phyloP scores from a whole-genome alignment of 2,329 filamentous ascomycete genomes.

The Clarireedia monteithiana region DNA sequence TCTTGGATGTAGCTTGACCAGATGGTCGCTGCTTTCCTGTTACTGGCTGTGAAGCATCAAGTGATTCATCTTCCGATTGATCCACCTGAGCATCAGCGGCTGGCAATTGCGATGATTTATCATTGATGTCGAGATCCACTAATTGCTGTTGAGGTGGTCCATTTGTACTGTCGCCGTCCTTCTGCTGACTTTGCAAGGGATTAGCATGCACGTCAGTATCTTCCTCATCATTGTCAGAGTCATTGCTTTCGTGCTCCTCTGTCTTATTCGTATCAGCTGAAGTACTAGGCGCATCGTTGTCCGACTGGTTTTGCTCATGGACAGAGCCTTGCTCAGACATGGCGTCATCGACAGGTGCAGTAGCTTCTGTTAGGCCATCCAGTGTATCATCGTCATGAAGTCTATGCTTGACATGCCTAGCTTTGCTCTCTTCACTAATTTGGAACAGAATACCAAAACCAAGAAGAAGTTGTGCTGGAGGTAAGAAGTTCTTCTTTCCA shows the following conservation, averaged over 20 bases:
- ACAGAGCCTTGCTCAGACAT: conserved; percentile 7
- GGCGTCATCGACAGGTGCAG: neutral
- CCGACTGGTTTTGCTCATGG: conserved; percentile 16
- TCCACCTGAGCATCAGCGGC: conserved; percentile 16
- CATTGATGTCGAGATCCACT: conserved; percentile 11
- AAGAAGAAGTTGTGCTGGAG: conserved; percentile 78
- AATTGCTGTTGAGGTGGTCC: conserved; percentile 22
- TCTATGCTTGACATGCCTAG: conserved; percentile 69
- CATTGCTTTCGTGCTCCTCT: conserved; percentile 16
- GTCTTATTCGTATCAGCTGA: conserved; percentile 11
- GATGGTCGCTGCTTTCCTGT: conserved; percentile 24
- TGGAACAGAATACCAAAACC: conserved; percentile 84
- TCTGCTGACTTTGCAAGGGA: conserved; percentile 16
- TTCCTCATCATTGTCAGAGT: conserved; percentile 24
- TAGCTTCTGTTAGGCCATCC: neutral
- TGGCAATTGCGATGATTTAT: conserved; percentile 9
- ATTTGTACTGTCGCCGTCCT: conserved; percentile 16
- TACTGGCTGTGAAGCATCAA: conserved; percentile 9
- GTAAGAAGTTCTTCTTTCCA: conserved; percentile 85
- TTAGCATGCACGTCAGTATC: conserved; percentile 21
- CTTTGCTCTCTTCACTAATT: conserved; percentile 81
- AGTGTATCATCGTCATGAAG: conserved; percentile 34
- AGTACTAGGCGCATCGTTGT: conserved; percentile 19
- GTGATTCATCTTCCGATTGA: conserved; percentile 17
- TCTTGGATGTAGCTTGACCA: conserved; percentile 32